Evolutionary conservation across 2,329 filamentous ascomycete species (phyloP).

Genomic region (Verticillium isaacii): DNA sequence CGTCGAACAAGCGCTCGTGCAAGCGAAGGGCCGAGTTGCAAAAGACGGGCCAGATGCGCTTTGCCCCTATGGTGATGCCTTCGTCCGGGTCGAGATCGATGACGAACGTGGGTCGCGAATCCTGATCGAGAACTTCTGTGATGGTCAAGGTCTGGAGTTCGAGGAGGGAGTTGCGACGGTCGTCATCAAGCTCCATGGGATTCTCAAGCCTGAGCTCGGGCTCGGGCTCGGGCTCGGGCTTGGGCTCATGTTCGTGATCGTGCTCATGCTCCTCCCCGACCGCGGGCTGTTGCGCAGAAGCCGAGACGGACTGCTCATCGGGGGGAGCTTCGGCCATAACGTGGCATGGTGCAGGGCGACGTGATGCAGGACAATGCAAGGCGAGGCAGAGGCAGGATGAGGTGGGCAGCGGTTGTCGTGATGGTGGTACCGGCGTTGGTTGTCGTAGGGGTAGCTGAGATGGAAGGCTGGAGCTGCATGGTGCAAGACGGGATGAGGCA

Average conservation of each 20-base stretch:
- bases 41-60: constrained; percentile 26
- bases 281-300: neutral
- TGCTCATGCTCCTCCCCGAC: too few species aligned
- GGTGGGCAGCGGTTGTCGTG: neutral
- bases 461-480: neutral
- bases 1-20: constrained; percentile 26
- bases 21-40: constrained; percentile 26
- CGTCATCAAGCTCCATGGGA: constrained; percentile 18
- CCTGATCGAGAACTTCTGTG: constrained; percentile 27
- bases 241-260: neutral
- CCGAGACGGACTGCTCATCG: neutral
- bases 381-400: neutral
- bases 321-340: neutral
- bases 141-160: constrained; percentile 17
- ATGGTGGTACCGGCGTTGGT: neutral
- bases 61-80: constrained; percentile 10
- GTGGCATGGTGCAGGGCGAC: neutral
- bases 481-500: too few species aligned
- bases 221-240: neutral
- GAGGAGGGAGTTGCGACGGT: constrained; percentile 7
- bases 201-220: constrained; percentile 46
- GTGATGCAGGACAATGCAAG: too few species aligned
- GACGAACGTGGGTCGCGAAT: constrained; percentile 31
- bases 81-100: constrained; percentile 31
- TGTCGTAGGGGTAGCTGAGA: neutral